These are phyloP conservation scores for Luffa acutangula DNA, from an alignment of 306 rosid genomes.

Conservation along the genomic window DNA sequence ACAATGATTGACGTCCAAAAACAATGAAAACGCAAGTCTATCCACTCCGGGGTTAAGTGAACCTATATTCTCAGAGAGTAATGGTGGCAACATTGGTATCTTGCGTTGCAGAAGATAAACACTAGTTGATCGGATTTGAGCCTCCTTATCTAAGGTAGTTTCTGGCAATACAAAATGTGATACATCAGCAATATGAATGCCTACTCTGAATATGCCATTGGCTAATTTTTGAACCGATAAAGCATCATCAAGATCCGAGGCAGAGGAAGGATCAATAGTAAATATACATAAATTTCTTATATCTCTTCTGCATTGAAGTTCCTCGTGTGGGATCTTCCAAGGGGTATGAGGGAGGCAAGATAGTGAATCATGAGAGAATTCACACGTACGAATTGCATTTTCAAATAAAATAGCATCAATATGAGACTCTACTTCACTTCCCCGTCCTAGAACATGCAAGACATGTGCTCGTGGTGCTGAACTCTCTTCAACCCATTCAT, in stretches of 20 bases:
- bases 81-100: constrained; percentile 71
- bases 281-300: constrained; percentile 64
- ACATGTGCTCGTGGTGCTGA: constrained; percentile 49
- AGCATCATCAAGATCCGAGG: constrained; percentile 91
- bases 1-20: constrained; percentile 40
- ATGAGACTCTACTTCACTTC: constrained; percentile 50
- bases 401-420: constrained; percentile 68
- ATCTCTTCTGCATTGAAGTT: constrained; percentile 50
- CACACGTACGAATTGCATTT: constrained; percentile 47
- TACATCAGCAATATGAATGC: constrained; percentile 77
- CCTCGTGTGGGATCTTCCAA: constrained; percentile 70
- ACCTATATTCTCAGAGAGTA: constrained; percentile 55
- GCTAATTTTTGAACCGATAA: constrained; percentile 62
- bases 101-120: constrained; percentile 54
- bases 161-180: constrained; percentile 73
- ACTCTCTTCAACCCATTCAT: constrained; percentile 60
- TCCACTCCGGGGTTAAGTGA: constrained; percentile 84
- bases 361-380: constrained; percentile 52
- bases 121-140: constrained; percentile 63
- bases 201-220: constrained; percentile 63
- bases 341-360: constrained; percentile 47
- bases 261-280: constrained; percentile 80
- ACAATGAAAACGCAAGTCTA: constrained; percentile 68
- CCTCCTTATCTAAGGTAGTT: constrained; percentile 60
- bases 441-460: constrained; percentile 55